Conservation (phyloP, 805 yeast species). For the Candida sonorensis region DNA sequence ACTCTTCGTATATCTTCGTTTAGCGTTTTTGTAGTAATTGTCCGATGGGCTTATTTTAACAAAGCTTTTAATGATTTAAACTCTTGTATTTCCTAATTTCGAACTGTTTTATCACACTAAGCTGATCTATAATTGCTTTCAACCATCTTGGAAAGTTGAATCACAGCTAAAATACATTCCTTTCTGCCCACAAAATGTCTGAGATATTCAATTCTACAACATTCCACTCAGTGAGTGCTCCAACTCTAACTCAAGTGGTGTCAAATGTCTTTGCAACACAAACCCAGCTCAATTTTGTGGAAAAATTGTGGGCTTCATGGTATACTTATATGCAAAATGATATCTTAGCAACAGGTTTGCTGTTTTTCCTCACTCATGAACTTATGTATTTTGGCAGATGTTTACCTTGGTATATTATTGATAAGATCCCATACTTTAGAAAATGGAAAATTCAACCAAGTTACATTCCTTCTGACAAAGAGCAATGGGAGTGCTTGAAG, state of each 20-base stretch:
- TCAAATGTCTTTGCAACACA: constrained; percentile 31
- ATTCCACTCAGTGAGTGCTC: constrained; percentile 16
- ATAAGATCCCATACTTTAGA: constrained; percentile 43
- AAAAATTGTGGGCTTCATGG: constrained; percentile 50
- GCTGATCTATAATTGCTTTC: too few relatives aligned
- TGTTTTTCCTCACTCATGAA: constrained; percentile 50
- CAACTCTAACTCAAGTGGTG: constrained; percentile 29
- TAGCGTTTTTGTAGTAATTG: too few relatives aligned
- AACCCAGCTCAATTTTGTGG: constrained; percentile 36
- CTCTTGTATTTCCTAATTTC: too few relatives aligned
- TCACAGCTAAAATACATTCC: too few relatives aligned
- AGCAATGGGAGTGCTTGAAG: constrained; percentile 57
- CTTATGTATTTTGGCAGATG: constrained; percentile 53
- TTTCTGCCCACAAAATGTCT: too few relatives aligned
- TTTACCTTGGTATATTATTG: constrained; percentile 52
- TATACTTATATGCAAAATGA: constrained; percentile 49
- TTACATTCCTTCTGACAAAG: constrained; percentile 45
- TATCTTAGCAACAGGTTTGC: constrained; percentile 49
- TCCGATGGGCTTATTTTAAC: too few relatives aligned
- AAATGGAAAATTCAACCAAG: constrained; percentile 49
- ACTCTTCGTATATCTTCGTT: too few relatives aligned
- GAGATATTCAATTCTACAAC: constrained; percentile 28
- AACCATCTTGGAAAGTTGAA: too few relatives aligned
- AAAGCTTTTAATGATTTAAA: too few relatives aligned
- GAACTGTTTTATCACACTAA: too few relatives aligned